A percentile compares a stretch with the other conserved stretches of the same genome.
These are phyloP conservation scores for Jasminum sambac DNA, from an alignment of 257 asterid genomes.

Conservation along the genomic window DNA sequence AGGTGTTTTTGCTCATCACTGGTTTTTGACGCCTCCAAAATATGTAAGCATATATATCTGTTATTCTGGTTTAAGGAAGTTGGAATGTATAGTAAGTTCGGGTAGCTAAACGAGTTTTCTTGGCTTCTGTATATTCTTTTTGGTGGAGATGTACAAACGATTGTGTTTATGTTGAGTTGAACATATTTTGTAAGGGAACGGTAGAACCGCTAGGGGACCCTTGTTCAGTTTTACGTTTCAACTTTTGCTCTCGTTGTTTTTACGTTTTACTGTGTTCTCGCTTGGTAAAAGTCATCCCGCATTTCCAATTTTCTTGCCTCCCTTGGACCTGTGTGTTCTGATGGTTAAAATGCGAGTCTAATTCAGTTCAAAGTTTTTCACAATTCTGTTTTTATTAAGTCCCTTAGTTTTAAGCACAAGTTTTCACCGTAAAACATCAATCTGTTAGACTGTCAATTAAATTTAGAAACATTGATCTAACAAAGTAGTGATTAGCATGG, in stretches of 20 bases:
- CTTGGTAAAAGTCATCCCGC: background rate
- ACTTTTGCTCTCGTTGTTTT: background rate
- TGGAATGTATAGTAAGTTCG: conserved; percentile 21
- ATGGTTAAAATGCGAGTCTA: background rate
- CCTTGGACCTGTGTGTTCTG: background rate
- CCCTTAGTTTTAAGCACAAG: too few species aligned
- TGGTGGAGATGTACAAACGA: conserved; percentile 2
- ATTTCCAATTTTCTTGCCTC: background rate
- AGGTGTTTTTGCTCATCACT: conserved; percentile 21
- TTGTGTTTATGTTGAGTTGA: background rate
- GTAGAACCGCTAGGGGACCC: background rate
- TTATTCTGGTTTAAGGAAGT: conserved; percentile 23
- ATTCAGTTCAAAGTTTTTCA: too few species aligned
- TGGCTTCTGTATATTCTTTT: conserved; percentile 41
- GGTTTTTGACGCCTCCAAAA: conserved; percentile 23
- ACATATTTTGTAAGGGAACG: background rate
- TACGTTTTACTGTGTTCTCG: background rate
- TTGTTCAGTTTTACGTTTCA: background rate
- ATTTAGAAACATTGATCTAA: background rate
- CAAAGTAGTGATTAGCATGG: background rate
- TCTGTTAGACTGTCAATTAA: background rate
- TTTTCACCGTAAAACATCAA: too few species aligned
- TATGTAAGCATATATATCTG: conserved; percentile 28
- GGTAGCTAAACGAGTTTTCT: conserved; percentile 21
- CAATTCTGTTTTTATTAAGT: too few species aligned